phyloP scores from a whole-genome alignment of 1,284 basidiomycete genomes.

The Microbotryomycetes sp. region DNA sequence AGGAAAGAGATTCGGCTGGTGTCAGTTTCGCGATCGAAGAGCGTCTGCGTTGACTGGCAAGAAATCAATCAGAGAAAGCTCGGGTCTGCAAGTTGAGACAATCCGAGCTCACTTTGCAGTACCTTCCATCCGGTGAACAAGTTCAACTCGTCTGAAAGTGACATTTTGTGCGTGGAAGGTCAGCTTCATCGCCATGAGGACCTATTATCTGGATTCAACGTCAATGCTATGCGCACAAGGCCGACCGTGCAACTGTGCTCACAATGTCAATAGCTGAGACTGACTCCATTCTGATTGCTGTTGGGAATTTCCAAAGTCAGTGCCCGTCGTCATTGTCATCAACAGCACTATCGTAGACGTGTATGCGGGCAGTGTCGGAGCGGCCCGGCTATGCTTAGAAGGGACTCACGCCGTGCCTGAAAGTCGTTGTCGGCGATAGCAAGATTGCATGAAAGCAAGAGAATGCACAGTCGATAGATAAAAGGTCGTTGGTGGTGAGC shows the following conservation, averaged over 20 bases:
- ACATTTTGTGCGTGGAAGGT: neutral
- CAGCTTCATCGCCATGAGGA: too few relatives aligned
- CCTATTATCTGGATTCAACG: neutral
- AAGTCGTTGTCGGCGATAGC: neutral
- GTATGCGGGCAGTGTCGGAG: neutral
- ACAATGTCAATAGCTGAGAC: neutral
- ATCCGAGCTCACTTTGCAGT: neutral
- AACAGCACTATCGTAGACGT: too few relatives aligned
- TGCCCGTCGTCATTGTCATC: too few relatives aligned
- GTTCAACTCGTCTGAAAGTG: conserved; percentile 18
- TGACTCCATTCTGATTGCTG: neutral
- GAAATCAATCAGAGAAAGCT: too few relatives aligned
- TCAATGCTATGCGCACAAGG: neutral
- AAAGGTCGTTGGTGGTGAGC: too few relatives aligned
- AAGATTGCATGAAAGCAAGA: too few relatives aligned
- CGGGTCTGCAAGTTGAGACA: too few relatives aligned
- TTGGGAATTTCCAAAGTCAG: neutral
- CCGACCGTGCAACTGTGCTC: neutral
- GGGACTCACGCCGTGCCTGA: neutral
- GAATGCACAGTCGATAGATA: too few relatives aligned
- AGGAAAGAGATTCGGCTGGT: too few relatives aligned
- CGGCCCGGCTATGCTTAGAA: too few relatives aligned
- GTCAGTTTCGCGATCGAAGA: too few relatives aligned
- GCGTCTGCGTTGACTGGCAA: too few relatives aligned
- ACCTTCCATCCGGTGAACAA: conserved; percentile 30